Evolutionary conservation across 371 early-diverging fungal species (phyloP).

Genomic region (Mucor plumbeus): DNA sequence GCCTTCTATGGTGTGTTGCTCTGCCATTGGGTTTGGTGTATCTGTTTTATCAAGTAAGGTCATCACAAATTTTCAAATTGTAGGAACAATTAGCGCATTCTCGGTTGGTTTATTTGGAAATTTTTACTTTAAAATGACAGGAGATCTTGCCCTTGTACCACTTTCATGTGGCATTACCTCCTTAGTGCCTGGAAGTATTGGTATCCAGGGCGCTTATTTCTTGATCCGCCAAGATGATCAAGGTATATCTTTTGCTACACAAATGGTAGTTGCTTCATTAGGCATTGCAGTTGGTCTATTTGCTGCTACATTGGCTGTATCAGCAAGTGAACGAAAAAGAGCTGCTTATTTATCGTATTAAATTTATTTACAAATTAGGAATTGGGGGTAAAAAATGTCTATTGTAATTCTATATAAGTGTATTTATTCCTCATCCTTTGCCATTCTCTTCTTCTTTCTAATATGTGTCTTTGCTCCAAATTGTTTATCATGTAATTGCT

Average conservation of each 20-base stretch:
- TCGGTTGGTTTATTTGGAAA: constrained; percentile 52
- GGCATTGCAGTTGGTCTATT: constrained; percentile 65
- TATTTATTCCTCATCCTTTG: constrained; percentile 2
- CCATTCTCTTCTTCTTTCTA: constrained; percentile 61
- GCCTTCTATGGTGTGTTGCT: constrained; percentile 27
- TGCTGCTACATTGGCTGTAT: constrained; percentile 58
- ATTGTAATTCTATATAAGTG: not conserved
- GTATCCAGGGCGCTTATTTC: constrained; percentile 48
- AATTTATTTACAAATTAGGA: constrained; percentile 22
- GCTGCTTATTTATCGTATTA: constrained; percentile 17
- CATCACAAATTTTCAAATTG: constrained; percentile 29
- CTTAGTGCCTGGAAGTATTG: constrained; percentile 50
- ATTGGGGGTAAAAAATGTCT: not conserved
- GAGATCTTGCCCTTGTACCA: constrained; percentile 46
- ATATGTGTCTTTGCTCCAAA: constrained; percentile 75
- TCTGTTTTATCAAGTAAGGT: constrained; percentile 24
- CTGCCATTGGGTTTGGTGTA: constrained; percentile 28
- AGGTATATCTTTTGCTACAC: constrained; percentile 51
- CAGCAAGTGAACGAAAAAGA: constrained; percentile 47
- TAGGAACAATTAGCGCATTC: constrained; percentile 54
- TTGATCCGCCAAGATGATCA: constrained; percentile 44
- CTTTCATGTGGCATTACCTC: constrained; percentile 42
- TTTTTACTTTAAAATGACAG: constrained; percentile 48
- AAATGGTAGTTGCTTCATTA: constrained; percentile 46
- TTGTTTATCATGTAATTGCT: constrained; percentile 72